Conservation (phyloP, 2,329 filamentous ascomycete genomes). For the Cladosporium sp. region DNA sequence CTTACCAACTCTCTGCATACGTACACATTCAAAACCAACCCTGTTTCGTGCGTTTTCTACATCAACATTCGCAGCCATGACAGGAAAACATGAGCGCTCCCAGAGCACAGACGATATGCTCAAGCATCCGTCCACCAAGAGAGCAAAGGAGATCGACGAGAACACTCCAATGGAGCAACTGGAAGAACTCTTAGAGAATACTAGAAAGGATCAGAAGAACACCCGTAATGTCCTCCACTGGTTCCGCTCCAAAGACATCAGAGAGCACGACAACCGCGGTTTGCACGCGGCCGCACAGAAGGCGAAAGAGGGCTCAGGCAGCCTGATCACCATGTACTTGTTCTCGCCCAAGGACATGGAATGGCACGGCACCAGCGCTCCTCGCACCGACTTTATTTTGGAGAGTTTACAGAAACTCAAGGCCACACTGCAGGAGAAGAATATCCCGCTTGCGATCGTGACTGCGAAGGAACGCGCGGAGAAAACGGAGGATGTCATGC, state of each 20-base stretch:
- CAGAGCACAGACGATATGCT: slow-evolving; percentile 21
- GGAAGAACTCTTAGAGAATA: slow-evolving; percentile 35
- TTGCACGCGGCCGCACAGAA: slow-evolving; percentile 44
- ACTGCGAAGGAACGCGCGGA: slow-evolving; percentile 40
- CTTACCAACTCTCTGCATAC: background rate
- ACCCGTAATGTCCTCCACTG: slow-evolving; percentile 43
- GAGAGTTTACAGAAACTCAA: slow-evolving; percentile 43
- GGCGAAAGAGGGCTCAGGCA: slow-evolving; percentile 40
- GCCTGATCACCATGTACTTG: slow-evolving; percentile 44
- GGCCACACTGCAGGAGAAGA: slow-evolving; percentile 42
- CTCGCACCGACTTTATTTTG: slow-evolving; percentile 46
- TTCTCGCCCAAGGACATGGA: slow-evolving; percentile 45
- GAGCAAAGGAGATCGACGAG: slow-evolving; percentile 47
- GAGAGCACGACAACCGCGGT: slow-evolving; percentile 48
- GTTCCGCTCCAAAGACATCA: slow-evolving; percentile 50
- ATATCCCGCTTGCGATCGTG: slow-evolving; percentile 47
- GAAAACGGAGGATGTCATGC: slow-evolving; percentile 38
- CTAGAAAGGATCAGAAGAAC: slow-evolving; percentile 35
- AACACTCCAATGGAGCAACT: slow-evolving; percentile 43
- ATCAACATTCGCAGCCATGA: background rate
- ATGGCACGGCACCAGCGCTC: slow-evolving; percentile 49
- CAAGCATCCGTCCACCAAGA: slow-evolving; percentile 45
- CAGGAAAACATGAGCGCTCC: slow-evolving; percentile 12
- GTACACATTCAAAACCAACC: background rate
- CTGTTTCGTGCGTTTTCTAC: background rate